phyloP scores from a whole-genome alignment of 2,329 filamentous ascomycete species.

The Talaromyces sp. region DNA sequence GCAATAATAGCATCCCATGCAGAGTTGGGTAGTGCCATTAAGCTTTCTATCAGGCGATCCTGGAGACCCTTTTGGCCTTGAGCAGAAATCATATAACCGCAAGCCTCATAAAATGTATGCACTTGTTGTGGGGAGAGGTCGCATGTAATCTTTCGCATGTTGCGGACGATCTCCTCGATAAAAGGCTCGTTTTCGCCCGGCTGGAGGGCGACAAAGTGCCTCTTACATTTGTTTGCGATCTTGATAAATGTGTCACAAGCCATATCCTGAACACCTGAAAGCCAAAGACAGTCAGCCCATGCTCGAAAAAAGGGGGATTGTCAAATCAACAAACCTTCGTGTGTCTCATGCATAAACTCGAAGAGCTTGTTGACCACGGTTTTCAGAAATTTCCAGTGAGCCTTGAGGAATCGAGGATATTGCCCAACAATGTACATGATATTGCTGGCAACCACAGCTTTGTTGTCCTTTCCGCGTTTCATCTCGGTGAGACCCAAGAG shows the following conservation, averaged over 20 bases:
- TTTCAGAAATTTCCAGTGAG: conserved; percentile 99
- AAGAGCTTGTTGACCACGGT: conserved; percentile 99
- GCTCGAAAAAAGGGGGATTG: background rate
- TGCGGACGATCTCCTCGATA: conserved; percentile 96
- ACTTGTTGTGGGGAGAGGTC: conserved; percentile 95
- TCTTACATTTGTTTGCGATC: conserved; percentile 95
- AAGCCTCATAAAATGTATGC: conserved; percentile 98
- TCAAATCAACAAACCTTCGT: conserved; percentile 62
- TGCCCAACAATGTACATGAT: conserved; percentile 99
- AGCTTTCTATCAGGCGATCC: conserved; percentile 79
- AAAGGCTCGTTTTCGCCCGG: conserved; percentile 92
- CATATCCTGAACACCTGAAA: conserved; percentile 90
- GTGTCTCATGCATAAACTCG: conserved; percentile 99
- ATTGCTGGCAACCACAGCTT: conserved; percentile 96
- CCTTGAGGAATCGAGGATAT: conserved; percentile 96
- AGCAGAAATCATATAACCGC: conserved; percentile 97
- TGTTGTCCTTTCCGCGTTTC: conserved; percentile 99
- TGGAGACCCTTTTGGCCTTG: conserved; percentile 94
- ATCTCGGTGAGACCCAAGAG: conserved; percentile 94
- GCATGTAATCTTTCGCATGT: conserved; percentile 90
- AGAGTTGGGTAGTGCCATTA: conserved; percentile 89
- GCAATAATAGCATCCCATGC: conserved; percentile 96
- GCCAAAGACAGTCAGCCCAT: background rate
- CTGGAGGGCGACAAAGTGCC: conserved; percentile 94
- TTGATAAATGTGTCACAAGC: conserved; percentile 99